A percentile compares a stretch with the other conserved stretches of the same genome.
These are phyloP conservation scores for Fusarium subglutinans DNA, from an alignment of 2,329 filamentous ascomycete species.

Conservation along the genomic window DNA sequence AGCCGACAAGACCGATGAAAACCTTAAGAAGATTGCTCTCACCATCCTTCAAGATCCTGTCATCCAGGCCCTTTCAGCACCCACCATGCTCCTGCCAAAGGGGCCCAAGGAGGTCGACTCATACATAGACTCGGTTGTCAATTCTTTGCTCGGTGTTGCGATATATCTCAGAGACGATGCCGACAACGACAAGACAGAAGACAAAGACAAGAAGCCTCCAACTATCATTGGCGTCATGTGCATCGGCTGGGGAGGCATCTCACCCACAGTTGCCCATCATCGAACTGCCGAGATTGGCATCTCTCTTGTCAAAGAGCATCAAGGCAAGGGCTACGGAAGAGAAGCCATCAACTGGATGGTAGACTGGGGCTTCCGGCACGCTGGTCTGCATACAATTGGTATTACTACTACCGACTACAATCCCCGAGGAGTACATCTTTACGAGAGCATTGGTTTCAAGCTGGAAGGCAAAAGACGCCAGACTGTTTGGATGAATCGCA, in stretches of 20 bases:
- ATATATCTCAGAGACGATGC: background rate
- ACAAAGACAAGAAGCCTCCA: background rate
- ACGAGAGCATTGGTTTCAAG: constrained; percentile 3
- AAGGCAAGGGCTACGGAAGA: constrained; percentile 8
- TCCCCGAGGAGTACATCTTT: background rate
- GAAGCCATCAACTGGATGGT: constrained; percentile 19
- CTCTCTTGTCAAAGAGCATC: background rate
- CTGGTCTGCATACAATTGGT: constrained; percentile 8
- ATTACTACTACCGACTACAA: background rate
- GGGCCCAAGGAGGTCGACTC: background rate
- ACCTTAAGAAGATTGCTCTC: background rate
- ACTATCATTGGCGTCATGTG: constrained; percentile 13
- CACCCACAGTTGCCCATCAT: background rate
- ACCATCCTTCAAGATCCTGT: constrained; percentile 6
- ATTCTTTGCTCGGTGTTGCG: constrained; percentile 1
- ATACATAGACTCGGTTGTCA: constrained; percentile 1
- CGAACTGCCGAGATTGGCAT: constrained; percentile 14
- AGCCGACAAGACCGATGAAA: background rate
- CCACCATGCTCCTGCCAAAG: background rate
- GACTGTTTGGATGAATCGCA: constrained; percentile 54
- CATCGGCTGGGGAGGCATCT: constrained; percentile 14
- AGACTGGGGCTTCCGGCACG: constrained; percentile 15
- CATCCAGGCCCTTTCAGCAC: background rate
- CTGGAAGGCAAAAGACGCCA: constrained; percentile 37
- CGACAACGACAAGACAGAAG: background rate